phyloP scores from a whole-genome alignment of 2,329 filamentous ascomycete genomes.

The Aspergillus tamarii region DNA sequence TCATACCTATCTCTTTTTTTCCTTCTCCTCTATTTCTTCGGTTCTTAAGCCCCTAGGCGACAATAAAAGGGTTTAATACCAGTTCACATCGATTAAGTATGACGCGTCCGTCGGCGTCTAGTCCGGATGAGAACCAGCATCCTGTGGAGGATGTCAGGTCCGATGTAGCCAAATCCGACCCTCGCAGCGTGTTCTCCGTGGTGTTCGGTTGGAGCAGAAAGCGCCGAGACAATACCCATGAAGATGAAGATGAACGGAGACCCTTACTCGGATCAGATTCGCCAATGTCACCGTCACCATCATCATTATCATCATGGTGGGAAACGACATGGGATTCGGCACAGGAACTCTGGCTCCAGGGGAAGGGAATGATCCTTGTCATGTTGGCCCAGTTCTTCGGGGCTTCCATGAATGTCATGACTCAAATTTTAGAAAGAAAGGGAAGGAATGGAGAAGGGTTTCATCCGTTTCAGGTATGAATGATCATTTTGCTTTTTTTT shows the following conservation, averaged over 20 bases:
- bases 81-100: not conserved
- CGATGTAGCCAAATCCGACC: not conserved
- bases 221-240: not conserved
- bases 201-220: not conserved
- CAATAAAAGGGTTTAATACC: not conserved
- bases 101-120: not conserved
- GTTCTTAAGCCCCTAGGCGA: not conserved
- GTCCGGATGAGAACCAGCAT: not conserved
- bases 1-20: not conserved
- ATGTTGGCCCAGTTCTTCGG: constrained; percentile 78
- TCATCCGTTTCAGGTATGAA: constrained; percentile 71
- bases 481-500: not conserved
- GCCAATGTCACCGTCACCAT: constrained; percentile 21
- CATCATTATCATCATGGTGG: constrained; percentile 30
- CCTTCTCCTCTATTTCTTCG: not conserved
- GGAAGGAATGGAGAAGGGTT: constrained; percentile 69
- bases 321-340: constrained; percentile 19
- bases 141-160: not conserved
- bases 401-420: constrained; percentile 81
- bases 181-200: not conserved
- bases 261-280: constrained; percentile 8
- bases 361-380: constrained; percentile 75
- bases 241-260: constrained; percentile 4
- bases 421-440: constrained; percentile 71
- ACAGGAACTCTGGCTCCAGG: constrained; percentile 58